These are phyloP conservation scores for Aspergillus baeticus DNA, from an alignment of 495 filamentous ascomycete species.

Conservation along the genomic window DNA sequence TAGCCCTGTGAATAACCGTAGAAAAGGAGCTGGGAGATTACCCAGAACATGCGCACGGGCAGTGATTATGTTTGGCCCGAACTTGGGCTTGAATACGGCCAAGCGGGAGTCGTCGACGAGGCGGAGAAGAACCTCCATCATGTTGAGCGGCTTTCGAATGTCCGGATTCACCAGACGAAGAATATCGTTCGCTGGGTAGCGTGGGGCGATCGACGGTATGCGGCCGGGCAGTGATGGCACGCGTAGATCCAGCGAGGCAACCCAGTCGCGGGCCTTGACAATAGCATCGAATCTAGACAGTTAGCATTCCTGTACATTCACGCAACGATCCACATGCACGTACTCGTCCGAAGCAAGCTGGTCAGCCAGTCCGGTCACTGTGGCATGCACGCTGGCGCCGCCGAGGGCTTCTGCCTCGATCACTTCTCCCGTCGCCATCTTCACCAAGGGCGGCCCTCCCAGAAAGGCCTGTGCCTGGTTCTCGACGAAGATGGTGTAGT, in stretches of 20 bases:
- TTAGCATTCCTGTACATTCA: too few relatives aligned
- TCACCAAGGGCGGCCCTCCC: constrained; percentile 32
- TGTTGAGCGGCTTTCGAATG: too few relatives aligned
- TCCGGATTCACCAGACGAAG: too few relatives aligned
- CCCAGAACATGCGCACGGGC: constrained; percentile 32
- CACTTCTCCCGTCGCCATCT: constrained; percentile 35
- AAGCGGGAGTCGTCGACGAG: constrained; percentile 24
- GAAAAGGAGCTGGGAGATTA: constrained; percentile 6
- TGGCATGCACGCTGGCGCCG: constrained; percentile 31
- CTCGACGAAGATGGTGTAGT: constrained; percentile 36
- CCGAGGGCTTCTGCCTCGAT: constrained; percentile 31
- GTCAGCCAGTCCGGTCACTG: constrained; percentile 30
- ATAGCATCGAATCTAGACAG: constrained; percentile 4
- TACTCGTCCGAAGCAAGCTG: constrained; percentile 34
- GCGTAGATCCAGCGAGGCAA: too few relatives aligned
- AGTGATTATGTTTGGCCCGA: constrained; percentile 29
- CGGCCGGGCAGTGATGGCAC: too few relatives aligned
- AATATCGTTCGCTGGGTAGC: too few relatives aligned
- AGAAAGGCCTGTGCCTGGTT: constrained; percentile 34
- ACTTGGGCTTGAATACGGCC: constrained; percentile 30
- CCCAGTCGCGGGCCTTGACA: too few relatives aligned
- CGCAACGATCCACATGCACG: too few relatives aligned
- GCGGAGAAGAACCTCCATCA: too few relatives aligned
- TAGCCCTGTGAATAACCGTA: too few relatives aligned
- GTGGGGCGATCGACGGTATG: too few relatives aligned